Conservation (phyloP, 306 rosid species). For the Malus asiatica region DNA sequence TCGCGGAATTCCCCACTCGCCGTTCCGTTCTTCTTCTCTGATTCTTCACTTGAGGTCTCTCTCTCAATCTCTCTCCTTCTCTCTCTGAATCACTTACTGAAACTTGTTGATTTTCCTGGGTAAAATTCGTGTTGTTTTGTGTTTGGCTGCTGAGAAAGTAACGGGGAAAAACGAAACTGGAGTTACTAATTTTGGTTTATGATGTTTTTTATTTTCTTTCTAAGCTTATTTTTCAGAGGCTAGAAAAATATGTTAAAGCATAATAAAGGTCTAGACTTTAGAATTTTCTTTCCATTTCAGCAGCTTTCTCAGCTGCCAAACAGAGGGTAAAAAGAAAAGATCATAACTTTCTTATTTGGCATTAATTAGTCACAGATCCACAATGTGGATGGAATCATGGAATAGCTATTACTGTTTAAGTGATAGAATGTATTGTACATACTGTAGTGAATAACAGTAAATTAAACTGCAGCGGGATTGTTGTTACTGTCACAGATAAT, state of each 20-base stretch:
- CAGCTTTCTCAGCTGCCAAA: not conserved
- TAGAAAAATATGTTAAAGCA: not conserved
- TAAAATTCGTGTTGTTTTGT: not conserved
- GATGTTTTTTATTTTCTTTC: not conserved
- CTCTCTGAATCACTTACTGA: not conserved
- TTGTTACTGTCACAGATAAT: not conserved
- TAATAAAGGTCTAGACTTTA: not conserved
- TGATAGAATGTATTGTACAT: not conserved
- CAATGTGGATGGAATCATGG: not conserved
- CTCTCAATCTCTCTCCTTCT: not conserved
- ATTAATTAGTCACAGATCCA: not conserved
- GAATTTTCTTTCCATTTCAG: not conserved
- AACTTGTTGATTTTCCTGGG: not conserved
- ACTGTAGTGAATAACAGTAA: not conserved
- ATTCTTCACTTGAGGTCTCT: constrained; percentile 25
- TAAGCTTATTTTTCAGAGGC: not conserved
- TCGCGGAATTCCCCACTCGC: constrained; percentile 38
- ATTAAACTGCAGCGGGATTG: not conserved
- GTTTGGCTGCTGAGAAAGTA: constrained; percentile 6
- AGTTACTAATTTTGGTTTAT: not conserved
- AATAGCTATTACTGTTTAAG: not conserved
- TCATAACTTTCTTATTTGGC: not conserved
- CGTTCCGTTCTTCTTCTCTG: constrained; percentile 14
- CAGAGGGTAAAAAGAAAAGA: not conserved
- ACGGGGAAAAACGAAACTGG: not conserved